Evolutionary conservation across 352 stramenopile genomes (phyloP), one percentile per base, ranked within the genome.

Genomic region (Phytophthora aleatoria): DNA sequence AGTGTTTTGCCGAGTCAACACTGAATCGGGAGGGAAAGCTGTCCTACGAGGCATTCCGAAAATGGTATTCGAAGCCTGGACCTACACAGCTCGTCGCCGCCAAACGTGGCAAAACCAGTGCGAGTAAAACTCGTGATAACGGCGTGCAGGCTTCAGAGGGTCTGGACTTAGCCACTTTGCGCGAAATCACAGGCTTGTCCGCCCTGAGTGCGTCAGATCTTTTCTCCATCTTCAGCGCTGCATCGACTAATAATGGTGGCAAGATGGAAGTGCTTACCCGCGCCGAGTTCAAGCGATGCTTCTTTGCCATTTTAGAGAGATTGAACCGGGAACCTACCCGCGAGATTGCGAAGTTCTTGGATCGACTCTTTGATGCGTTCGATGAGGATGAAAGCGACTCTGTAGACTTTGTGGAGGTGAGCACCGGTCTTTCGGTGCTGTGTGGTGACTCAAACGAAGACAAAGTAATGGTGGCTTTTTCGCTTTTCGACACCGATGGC

Each of bases 341-440:
- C 36, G 73, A 77, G n/a, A 73, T 92, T 48, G 69, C 68, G 13
- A 71, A 63, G 10, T 92, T 94, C 27, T 54, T 95, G 16, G 81
- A 94, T 64, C 74, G 69, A 3, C 66, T 95, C 5, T 96, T 95
- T 64, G 75, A 90, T 50, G 67, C 79, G 0, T 95, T 96, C 56
- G 90, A 97, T 45, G 53, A 73, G 9, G 71, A 95, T 44, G 67
- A 75, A 49, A 88, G 74, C 38, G 87, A 87, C 26, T 74, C 67
- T 0, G 87, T 96, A 3, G 83, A 95, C 58, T 91, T 94, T 52
- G 61, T 89, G 16, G 81, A 96, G 63, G 66, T 97, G 16, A 86
- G 81, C 49, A 88, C 71, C 24, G 88, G 87, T 0, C 70, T 97
- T 5, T 94, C 83, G 2, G 74, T 96, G 20, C 55, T 97, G 33